Base-by-base conservation (phyloP, 257 asterid genomes). In the Lavandula angustifolia region DNA sequence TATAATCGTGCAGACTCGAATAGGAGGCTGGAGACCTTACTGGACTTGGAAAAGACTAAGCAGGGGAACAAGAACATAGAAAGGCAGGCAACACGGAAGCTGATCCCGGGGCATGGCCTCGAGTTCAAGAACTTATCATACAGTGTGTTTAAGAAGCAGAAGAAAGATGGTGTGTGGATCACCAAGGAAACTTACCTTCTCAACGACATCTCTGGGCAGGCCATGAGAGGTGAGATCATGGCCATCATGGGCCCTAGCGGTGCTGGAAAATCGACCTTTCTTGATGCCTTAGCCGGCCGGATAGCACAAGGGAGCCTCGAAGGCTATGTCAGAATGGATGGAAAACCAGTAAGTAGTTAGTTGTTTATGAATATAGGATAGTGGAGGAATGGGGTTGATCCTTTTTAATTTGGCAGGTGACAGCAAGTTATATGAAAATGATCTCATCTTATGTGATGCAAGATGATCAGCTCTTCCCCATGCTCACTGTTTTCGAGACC, bases 241-340 rank as follows among this genome's bases (percentile, higher is more conserved):
- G 97, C 95, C 53, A 90, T 90, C 56, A 80, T 90, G 82, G 97
- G 97, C 13, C 97, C 95, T 7, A 90, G 97, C 66, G 97, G 97
- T 1, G 95, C 97, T 0, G 97, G 97, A 1, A 90, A 90, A 54
- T 90, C 97, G 0, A 90, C 95, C 5, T 82, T 85, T 75, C 92
- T 90, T 62, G 97, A 90, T 68, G 97, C 97, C 33, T 62, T 90
- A 63, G 97, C 97, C 4, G 97, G 95, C 9, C 73, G 95, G 49
- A 90, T 90, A 42, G 92, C 95, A 34, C 97, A 78, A 42, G 95
- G 97, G 6, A 87, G 95, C 73, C 97, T 90, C 43, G 79, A 90
- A 74, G 95, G 97, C 58, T 77, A 85, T 38, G 97, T 90, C 9
- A 80, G 81, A 56, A 78, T 90, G n/a, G 97, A 90, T 11, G 97